Conservation (phyloP, 2,329 filamentous ascomycete species). For the Fusarium coicis region DNA sequence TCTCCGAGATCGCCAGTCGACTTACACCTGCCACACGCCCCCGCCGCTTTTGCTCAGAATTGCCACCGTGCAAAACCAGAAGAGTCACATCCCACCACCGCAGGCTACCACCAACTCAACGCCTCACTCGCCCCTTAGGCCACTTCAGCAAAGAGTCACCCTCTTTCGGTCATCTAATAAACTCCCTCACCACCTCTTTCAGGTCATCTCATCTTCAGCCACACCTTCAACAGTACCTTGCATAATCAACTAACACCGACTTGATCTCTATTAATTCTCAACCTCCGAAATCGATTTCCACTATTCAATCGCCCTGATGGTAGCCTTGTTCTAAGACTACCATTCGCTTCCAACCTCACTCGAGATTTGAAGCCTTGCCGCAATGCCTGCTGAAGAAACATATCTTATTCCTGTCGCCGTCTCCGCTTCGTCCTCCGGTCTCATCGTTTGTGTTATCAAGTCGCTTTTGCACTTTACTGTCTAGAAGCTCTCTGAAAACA, state of each 20-base stretch:
- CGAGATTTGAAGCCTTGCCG: constrained; percentile 52
- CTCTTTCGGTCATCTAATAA: constrained; percentile 45
- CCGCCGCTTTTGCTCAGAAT: constrained; percentile 48
- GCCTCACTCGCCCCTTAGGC: constrained; percentile 49
- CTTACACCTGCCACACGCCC: constrained; percentile 46
- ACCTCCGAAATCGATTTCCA: constrained; percentile 17
- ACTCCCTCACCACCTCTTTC: constrained; percentile 39
- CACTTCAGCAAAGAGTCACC: constrained; percentile 51
- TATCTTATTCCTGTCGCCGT: constrained; percentile 69
- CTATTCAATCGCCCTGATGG: constrained; percentile 45
- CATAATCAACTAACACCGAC: constrained; percentile 38
- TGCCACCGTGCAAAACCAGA: constrained; percentile 50
- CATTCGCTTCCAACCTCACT: constrained; percentile 40
- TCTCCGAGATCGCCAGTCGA: constrained; percentile 54
- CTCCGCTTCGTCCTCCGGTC: constrained; percentile 70
- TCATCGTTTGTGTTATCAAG: constrained; percentile 65
- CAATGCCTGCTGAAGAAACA: constrained; percentile 68
- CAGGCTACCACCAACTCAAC: constrained; percentile 42
- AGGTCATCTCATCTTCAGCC: constrained; percentile 39
- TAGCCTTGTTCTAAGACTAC: constrained; percentile 49
- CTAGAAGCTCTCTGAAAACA: constrained; percentile 57
- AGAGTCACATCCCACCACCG: constrained; percentile 51
- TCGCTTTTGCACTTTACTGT: constrained; percentile 53
- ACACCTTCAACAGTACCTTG: constrained; percentile 47
- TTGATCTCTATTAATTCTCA: constrained; percentile 31